A percentile compares a stretch with the other conserved stretches of the same genome.
Conservation (phyloP, 148 eudicot genomes). For the Rhododendron simsii region DNA sequence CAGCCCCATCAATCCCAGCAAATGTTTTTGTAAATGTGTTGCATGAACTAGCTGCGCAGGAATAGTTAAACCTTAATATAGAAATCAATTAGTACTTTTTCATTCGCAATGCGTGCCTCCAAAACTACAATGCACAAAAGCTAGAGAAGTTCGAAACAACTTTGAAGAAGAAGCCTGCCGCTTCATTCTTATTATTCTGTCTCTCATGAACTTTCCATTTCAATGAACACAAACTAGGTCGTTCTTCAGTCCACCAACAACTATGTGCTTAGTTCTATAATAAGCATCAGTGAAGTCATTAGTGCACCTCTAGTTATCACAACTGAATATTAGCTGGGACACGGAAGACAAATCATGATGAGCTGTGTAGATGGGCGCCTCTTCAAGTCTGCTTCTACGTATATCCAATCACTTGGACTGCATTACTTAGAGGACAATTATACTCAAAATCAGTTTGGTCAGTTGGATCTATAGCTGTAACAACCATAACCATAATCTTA, state of each 20-base stretch:
- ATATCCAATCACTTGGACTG: constrained; percentile 99
- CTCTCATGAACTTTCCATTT: not conserved
- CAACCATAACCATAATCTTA: not conserved
- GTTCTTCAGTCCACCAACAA: not conserved
- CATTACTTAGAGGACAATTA: constrained; percentile 29
- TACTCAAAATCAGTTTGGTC: constrained; percentile 12
- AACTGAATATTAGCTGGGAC: not conserved
- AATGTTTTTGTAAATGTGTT: constrained; percentile 83
- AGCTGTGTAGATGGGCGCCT: constrained; percentile 36
- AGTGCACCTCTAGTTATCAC: not conserved
- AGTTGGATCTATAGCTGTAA: constrained; percentile 3
- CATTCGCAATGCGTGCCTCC: not conserved
- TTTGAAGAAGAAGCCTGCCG: not conserved
- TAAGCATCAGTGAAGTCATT: not conserved
- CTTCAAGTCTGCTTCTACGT: constrained; percentile 81
- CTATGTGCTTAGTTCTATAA: not conserved
- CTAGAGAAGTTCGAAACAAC: not conserved
- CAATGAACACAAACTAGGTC: not conserved
- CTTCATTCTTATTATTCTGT: not conserved
- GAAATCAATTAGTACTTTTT: not conserved
- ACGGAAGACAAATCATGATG: not conserved
- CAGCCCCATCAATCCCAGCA: constrained; percentile 88
- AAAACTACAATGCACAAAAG: not conserved
- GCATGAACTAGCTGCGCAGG: constrained; percentile 79
- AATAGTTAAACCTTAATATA: not conserved